Evolutionary conservation across 75 land plant species (phyloP).

Genomic region (Sequoia sempervirens): DNA sequence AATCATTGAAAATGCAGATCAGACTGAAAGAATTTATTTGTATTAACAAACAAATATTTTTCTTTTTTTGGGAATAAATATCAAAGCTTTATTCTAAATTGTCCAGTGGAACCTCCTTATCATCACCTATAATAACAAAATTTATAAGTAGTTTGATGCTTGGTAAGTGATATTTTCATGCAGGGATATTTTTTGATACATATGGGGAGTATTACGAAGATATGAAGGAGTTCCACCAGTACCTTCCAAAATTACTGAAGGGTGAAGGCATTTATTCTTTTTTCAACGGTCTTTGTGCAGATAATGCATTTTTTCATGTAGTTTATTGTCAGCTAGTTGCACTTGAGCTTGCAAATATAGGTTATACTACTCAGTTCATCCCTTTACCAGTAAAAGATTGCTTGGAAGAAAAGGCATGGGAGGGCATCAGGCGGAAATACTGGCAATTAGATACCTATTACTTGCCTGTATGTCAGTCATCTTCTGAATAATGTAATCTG

Average conservation of each 20-base stretch:
- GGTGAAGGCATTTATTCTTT: slow-evolving; percentile 89
- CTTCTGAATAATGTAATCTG: slow-evolving; percentile 18
- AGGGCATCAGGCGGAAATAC: slow-evolving; percentile 86
- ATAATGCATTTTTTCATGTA: slow-evolving; percentile 96
- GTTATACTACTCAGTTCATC: slow-evolving; percentile 76
- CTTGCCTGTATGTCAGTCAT: slow-evolving; percentile 79
- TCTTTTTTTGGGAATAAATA: not conserved
- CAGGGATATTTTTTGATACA: slow-evolving; percentile 96
- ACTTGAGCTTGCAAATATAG: slow-evolving; percentile 78
- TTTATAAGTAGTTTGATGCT: not conserved
- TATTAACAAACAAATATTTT: not conserved
- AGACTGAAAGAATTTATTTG: not conserved
- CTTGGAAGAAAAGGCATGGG: slow-evolving; percentile 79
- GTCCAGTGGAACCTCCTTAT: not conserved
- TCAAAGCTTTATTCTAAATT: not conserved
- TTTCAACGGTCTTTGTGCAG: slow-evolving; percentile 94
- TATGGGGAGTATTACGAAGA: slow-evolving; percentile 97
- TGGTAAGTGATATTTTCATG: not conserved
- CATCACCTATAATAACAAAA: not conserved
- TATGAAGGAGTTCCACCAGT: slow-evolving; percentile 79
- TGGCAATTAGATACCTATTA: slow-evolving; percentile 99
- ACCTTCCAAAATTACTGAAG: slow-evolving; percentile 79
- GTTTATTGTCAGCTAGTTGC: slow-evolving; percentile 94
- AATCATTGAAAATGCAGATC: not conserved
- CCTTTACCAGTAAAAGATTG: slow-evolving; percentile 95